A percentile compares a stretch with the other conserved stretches of the same genome.
Conservation (phyloP, 163 green algal genomes). For the Scenedesmus sp. region DNA sequence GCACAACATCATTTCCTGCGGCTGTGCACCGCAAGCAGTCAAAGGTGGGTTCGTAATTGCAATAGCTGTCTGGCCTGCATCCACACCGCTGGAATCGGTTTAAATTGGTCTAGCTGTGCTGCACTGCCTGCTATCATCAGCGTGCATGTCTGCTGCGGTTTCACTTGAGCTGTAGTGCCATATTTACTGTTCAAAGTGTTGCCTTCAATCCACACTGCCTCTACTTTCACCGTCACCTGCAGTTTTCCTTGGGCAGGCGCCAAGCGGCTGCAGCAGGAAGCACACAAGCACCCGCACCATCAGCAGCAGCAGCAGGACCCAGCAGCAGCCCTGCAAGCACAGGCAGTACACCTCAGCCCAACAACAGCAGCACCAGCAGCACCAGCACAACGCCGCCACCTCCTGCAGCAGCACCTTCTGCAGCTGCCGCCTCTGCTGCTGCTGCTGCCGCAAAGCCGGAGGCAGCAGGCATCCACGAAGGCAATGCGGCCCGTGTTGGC, state of each 20-base stretch:
- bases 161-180: not conserved
- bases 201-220: not conserved
- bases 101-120: not conserved
- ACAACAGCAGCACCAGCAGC: conserved; percentile 24
- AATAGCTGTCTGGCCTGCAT: not conserved
- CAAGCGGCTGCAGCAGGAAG: conserved; percentile 29
- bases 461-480: conserved; percentile 16
- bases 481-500: not conserved
- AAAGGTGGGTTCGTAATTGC: not conserved
- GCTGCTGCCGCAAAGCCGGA: not conserved
- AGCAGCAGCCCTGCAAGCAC: not conserved
- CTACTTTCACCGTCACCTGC: not conserved
- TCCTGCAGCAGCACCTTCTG: not conserved
- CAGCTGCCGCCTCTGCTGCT: not conserved
- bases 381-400: not conserved
- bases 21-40: conserved; percentile 46
- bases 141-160: not conserved
- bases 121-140: no score
- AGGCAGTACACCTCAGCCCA: not conserved
- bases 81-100: not conserved
- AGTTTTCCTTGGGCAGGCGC: conserved; percentile 40
- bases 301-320: conserved; percentile 8
- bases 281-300: conserved; percentile 14
- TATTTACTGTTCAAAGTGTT: not conserved
- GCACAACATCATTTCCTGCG: conserved; percentile 16